A percentile compares a stretch with the other conserved stretches of the same genome.
Conservation (phyloP, 768 basidiomycete genomes). For the Russula emetica region DNA sequence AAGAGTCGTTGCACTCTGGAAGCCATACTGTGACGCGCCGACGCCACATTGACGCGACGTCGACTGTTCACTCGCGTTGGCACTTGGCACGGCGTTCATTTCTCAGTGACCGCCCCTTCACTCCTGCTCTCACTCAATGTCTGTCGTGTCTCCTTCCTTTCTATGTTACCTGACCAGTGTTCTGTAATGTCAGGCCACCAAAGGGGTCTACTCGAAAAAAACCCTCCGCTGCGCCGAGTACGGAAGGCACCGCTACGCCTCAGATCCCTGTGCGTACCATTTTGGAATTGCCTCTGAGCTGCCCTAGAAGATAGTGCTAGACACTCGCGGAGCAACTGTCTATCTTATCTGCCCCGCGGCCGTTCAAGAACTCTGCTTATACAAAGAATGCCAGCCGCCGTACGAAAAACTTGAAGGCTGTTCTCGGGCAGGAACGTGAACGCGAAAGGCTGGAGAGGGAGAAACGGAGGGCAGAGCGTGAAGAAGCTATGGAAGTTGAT, state of each 20-base stretch:
- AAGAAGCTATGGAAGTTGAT: slow-evolving; percentile 55
- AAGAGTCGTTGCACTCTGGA: slow-evolving; percentile 14
- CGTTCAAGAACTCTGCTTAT: slow-evolving; percentile 74
- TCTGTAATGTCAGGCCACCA: slow-evolving; percentile 33
- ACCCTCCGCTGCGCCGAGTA: slow-evolving; percentile 29
- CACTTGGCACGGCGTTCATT: neutral
- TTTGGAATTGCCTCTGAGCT: no score
- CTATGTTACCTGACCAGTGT: neutral
- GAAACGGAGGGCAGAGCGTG: slow-evolving; percentile 46
- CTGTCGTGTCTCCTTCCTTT: neutral
- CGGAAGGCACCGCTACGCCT: slow-evolving; percentile 35
- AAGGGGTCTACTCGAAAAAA: slow-evolving; percentile 35
- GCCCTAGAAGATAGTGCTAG: slow-evolving; percentile 35
- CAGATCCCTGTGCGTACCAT: slow-evolving; percentile 32
- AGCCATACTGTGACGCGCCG: slow-evolving; percentile 5
- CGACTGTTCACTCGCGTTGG: no score
- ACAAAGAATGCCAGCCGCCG: slow-evolving; percentile 66
- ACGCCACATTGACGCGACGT: no score
- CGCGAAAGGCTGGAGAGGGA: slow-evolving; percentile 68
- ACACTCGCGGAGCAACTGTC: slow-evolving; percentile 72
- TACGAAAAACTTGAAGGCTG: slow-evolving; percentile 75
- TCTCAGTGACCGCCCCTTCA: no score
- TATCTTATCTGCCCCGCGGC: slow-evolving; percentile 61
- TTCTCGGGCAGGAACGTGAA: slow-evolving; percentile 75
- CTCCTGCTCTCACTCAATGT: slow-evolving; percentile 1